Base-by-base conservation (phyloP, 2,329 filamentous ascomycete genomes). In the Talaromyces sp. region DNA sequence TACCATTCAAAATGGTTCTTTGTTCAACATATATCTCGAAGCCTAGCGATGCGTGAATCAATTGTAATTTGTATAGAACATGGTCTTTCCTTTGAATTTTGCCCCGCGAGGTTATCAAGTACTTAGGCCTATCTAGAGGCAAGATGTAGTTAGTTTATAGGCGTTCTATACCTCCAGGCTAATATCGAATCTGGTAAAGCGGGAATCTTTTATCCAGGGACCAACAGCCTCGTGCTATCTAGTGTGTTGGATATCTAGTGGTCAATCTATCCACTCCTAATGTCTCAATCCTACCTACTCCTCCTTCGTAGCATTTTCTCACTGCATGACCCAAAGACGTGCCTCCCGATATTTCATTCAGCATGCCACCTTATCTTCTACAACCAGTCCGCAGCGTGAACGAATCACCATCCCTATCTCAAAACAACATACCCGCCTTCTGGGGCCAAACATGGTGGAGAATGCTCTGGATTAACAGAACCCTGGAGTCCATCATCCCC, bases 381-480 rank as follows among this genome's bases (percentile, higher is more conserved):
- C 10, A 47, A 47, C 43, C 43, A 22, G 43, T 47, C 43, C 43
- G 43, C 19, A 47, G 43, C 19, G 43, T 47, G 43, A 19, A 25
- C 10, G 43, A 47, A 15, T 47, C 43, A 5, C 19, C n/a, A 27
- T 19, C 54, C 11, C 38, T 58, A 27, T 38, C 54, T 3, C n/a
- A 40, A 38, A 58, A 58, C n/a, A 58, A 58, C 31, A 58, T 58
- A 13, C 19, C 31, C n/a, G 54, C 54, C 31, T 58, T 58, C 34
- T 58, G 31, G 29, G 54, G 34, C 6, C 7, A 38, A 38, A 38
- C 54, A 27, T 25, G 31, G 34, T 58, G 54, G 54, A 58, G 54
- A 27, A 58, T 58, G 31, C n/a, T 58, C 19, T 58, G 54, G 54
- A 11, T 40, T 3, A 19, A 38, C n/a, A 1, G 38, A 38, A 58